These are phyloP conservation scores for Sugiyamaella xylanicola DNA, from an alignment of 1,139 yeast species.

Conservation along the genomic window DNA sequence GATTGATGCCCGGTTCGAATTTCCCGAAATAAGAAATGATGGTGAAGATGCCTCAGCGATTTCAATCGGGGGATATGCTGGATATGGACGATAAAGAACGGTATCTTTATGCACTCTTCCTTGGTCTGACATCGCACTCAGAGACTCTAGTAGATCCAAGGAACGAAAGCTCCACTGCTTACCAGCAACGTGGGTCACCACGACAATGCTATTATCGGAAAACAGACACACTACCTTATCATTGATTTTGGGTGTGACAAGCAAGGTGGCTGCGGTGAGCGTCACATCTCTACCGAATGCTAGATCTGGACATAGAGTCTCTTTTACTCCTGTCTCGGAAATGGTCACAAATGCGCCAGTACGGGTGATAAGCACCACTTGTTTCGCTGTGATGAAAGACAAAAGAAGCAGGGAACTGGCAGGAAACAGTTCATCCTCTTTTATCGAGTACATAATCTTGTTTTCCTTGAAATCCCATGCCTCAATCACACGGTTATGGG, in stretches of 20 bases:
- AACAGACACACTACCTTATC: slow-evolving; percentile 68
- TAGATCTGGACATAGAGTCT: slow-evolving; percentile 18
- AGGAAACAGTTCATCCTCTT: slow-evolving; percentile 17
- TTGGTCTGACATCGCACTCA: slow-evolving; percentile 8
- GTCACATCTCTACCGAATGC: slow-evolving; percentile 17
- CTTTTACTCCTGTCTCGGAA: slow-evolving; percentile 17
- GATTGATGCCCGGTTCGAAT: background rate
- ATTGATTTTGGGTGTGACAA: slow-evolving; percentile 71
- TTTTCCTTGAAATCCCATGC: slow-evolving; percentile 44
- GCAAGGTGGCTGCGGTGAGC: slow-evolving; percentile 54
- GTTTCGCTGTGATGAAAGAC: slow-evolving; percentile 32
- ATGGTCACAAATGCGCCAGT: slow-evolving; percentile 22
- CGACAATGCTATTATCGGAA: slow-evolving; percentile 54
- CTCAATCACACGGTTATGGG: slow-evolving; percentile 24
- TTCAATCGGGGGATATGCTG: slow-evolving; percentile 8
- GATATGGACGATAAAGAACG: slow-evolving; percentile 11
- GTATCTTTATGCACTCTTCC: background rate
- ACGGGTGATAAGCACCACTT: slow-evolving; percentile 29
- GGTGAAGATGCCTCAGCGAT: slow-evolving; percentile 12
- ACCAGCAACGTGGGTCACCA: slow-evolving; percentile 60
- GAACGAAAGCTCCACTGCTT: slow-evolving; percentile 62
- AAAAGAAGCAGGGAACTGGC: slow-evolving; percentile 23
- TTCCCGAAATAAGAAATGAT: slow-evolving; percentile 11
- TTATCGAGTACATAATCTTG: slow-evolving; percentile 19
- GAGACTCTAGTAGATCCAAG: slow-evolving; percentile 50